Percentiles rank a stretch among this genome's conserved stretches.
These are phyloP conservation scores for Stagonosporopsis tanaceti DNA, from an alignment of 2,329 filamentous ascomycete genomes.

Conservation along the genomic window DNA sequence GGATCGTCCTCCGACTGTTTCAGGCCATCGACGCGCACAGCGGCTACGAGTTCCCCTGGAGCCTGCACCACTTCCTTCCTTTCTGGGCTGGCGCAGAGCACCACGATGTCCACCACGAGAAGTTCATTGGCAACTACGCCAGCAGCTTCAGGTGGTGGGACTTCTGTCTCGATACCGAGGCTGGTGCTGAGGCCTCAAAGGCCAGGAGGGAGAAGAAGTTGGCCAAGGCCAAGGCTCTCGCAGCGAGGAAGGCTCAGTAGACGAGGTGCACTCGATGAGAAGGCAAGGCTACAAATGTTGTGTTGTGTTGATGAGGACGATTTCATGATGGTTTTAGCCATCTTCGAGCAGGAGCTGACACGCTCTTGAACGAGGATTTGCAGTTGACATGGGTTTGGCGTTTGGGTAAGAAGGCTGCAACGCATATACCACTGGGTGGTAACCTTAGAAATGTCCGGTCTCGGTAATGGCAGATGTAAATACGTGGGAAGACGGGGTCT, in stretches of 20 bases:
- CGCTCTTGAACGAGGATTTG: constrained; percentile 10
- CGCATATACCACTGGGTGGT: constrained; percentile 23
- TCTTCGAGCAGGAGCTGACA: constrained; percentile 13
- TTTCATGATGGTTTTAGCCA: constrained; percentile 26
- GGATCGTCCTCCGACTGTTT: constrained; percentile 92
- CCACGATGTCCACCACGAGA: constrained; percentile 97
- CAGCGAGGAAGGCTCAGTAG: constrained; percentile 60
- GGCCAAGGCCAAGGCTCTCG: constrained; percentile 61
- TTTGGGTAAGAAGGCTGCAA: constrained; percentile 33
- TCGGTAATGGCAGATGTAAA: constrained; percentile 39
- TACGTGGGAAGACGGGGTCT: constrained; percentile 29
- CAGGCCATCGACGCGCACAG: constrained; percentile 98
- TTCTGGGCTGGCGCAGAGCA: constrained; percentile 98
- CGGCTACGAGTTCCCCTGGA: constrained; percentile 99
- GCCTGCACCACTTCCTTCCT: constrained; percentile 90
- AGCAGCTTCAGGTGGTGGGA: constrained; percentile 99
- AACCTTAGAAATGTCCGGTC: constrained; percentile 21
- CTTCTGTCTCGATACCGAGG: constrained; percentile 91
- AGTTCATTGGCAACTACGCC: constrained; percentile 97
- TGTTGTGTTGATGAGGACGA: constrained; percentile 4
- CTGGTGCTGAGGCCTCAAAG: constrained; percentile 85
- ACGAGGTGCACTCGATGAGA: background rate
- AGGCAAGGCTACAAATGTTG: background rate
- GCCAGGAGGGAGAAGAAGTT: constrained; percentile 81
- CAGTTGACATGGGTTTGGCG: constrained; percentile 25